Evolutionary conservation across 495 filamentous ascomycete species (phyloP).

Genomic region (Neurospora cerealis): DNA sequence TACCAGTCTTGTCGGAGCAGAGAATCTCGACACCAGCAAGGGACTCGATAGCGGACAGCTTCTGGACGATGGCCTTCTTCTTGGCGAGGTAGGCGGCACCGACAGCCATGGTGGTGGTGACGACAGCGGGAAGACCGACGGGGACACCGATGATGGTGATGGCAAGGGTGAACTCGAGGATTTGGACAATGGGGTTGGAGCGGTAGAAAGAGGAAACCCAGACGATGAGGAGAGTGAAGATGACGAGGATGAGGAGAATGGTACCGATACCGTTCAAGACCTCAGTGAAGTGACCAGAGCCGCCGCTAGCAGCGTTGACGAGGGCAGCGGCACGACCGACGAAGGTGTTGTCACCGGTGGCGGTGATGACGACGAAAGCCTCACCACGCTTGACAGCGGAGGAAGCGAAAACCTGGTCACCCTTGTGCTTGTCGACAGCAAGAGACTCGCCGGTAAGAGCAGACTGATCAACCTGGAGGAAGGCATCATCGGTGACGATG

Average conservation of each 20-base stretch:
- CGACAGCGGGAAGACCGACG: constrained; percentile 91
- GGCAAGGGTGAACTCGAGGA: constrained; percentile 76
- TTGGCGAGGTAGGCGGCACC: constrained; percentile 89
- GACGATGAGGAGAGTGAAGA: constrained; percentile 68
- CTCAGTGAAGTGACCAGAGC: constrained; percentile 79
- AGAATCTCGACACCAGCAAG: constrained; percentile 92
- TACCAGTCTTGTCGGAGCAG: constrained; percentile 96
- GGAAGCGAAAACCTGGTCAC: constrained; percentile 71
- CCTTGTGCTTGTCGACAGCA: constrained; percentile 76
- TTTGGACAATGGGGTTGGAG: constrained; percentile 60
- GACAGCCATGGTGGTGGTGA: constrained; percentile 94
- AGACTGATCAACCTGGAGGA: constrained; percentile 87
- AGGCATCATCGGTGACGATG: constrained; percentile 66
- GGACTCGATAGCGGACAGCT: constrained; percentile 90
- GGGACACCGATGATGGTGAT: constrained; percentile 91
- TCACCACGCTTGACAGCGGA: constrained; percentile 85
- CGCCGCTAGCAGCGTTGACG: constrained; percentile 61
- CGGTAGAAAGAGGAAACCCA: constrained; percentile 86
- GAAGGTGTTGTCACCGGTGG: constrained; percentile 79
- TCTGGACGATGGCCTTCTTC: constrained; percentile 95
- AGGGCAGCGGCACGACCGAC: constrained; percentile 82
- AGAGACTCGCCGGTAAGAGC: constrained; percentile 88
- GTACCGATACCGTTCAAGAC: constrained; percentile 82
- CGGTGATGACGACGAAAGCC: constrained; percentile 69
- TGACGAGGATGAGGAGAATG: constrained; percentile 68